phyloP scores from a whole-genome alignment of 2,329 filamentous ascomycete species.

The Penicillium sp. region DNA sequence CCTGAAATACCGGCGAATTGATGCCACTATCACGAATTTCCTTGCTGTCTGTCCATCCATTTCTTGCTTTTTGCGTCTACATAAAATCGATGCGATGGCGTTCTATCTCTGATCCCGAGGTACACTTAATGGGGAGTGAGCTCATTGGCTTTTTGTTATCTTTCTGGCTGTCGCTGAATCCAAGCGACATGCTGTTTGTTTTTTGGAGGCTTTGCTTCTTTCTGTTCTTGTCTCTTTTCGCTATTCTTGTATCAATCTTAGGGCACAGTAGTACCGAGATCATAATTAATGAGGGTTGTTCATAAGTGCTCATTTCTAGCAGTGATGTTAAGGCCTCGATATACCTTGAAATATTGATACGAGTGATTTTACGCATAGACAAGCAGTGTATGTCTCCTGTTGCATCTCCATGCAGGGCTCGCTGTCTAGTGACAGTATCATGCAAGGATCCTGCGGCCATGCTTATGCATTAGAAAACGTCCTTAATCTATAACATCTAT shows the following conservation, averaged over 20 bases:
- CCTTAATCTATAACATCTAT: background rate
- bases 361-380: too few relatives aligned
- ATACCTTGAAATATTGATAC: background rate
- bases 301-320: background rate
- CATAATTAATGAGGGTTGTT: background rate
- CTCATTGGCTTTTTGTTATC: background rate
- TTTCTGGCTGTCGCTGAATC: background rate
- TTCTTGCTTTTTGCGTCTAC: background rate
- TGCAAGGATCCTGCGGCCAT: background rate
- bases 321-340: background rate
- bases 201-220: background rate
- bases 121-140: slow-evolving; percentile 9
- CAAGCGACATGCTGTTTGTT: background rate
- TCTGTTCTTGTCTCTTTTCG: background rate
- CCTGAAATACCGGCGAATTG: slow-evolving; percentile 13
- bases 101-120: slow-evolving; percentile 7
- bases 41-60: slow-evolving; percentile 7
- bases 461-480: background rate
- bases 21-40: slow-evolving; percentile 25
- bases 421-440: background rate
- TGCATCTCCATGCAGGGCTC: background rate
- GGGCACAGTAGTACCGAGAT: background rate
- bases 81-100: slow-evolving; percentile 14
- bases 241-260: slow-evolving; percentile 4
- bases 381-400: background rate